These are phyloP conservation scores for Vitis labrusca DNA, from an alignment of 164 flowering plant genomes.

Conservation along the genomic window DNA sequence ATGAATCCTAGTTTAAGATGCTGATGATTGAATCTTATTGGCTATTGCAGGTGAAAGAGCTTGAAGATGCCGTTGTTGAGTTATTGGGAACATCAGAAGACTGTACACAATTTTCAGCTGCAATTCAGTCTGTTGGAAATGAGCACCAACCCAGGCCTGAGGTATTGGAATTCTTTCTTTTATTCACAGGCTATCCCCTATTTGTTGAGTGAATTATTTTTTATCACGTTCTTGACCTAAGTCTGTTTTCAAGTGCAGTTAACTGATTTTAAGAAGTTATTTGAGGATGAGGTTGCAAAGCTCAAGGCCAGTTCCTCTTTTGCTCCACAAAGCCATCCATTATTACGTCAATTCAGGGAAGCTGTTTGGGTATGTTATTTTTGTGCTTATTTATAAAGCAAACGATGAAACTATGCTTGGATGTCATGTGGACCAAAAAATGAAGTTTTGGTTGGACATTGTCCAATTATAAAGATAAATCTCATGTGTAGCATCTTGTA, in stretches of 20 bases:
- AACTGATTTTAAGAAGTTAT: constrained; percentile 72
- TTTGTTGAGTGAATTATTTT: background rate
- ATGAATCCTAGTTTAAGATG: background rate
- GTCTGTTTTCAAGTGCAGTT: constrained; percentile 31
- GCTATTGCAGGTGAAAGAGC: constrained; percentile 60
- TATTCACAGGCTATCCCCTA: background rate
- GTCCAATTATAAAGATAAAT: no score
- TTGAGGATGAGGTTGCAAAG: constrained; percentile 54
- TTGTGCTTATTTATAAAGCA: background rate
- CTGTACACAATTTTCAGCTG: constrained; percentile 44
- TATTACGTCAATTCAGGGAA: constrained; percentile 76
- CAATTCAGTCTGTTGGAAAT: constrained; percentile 55
- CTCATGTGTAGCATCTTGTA: no score
- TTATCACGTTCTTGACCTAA: background rate
- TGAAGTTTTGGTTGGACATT: no score
- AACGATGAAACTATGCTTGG: no score
- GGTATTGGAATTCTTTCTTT: constrained; percentile 29
- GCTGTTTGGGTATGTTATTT: constrained; percentile 78
- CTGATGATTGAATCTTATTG: background rate
- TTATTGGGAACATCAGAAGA: constrained; percentile 52
- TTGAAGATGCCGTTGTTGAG: constrained; percentile 60
- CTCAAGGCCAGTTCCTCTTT: constrained; percentile 39
- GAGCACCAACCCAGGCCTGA: constrained; percentile 47
- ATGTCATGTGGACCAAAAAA: no score
- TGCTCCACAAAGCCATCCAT: constrained; percentile 37